Evolutionary conservation across 1,284 basidiomycete genomes (phyloP).

Genomic region (Mycosarcoma mackinlayi): DNA sequence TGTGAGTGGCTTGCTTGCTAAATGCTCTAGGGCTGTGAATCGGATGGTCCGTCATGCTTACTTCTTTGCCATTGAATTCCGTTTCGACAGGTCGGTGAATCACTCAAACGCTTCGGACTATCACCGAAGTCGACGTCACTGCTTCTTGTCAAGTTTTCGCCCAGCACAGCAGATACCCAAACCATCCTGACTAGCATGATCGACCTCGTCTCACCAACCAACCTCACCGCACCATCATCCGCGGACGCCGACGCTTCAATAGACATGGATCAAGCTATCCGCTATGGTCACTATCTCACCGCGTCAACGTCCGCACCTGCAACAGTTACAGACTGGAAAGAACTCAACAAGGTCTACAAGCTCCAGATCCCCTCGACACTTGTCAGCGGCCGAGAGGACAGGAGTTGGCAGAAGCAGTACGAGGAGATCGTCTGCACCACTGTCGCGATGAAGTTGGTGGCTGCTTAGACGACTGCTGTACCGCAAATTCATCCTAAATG

Average conservation of each 20-base stretch:
- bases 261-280: constrained; percentile 36
- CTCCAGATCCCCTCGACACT: constrained; percentile 28
- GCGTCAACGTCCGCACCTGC: neutral
- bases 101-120: constrained; percentile 47
- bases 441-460: constrained; percentile 52
- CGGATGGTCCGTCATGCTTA: neutral
- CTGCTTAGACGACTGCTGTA: constrained; percentile 9
- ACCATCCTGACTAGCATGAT: constrained; percentile 29
- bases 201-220: constrained; percentile 20
- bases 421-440: constrained; percentile 46
- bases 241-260: neutral
- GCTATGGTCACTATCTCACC: constrained; percentile 6
- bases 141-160: constrained; percentile 42
- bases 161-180: constrained; percentile 8
- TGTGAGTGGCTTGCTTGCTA: too few relatives aligned
- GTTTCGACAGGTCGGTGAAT: constrained; percentile 40
- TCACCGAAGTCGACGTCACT: constrained; percentile 32
- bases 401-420: constrained; percentile 8
- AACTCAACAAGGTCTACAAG: constrained; percentile 55
- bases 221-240: constrained; percentile 15
- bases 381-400: constrained; percentile 1
- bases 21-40: too few relatives aligned
- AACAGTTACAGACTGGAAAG: constrained; percentile 45
- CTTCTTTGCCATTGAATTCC: neutral
- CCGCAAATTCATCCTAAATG: too few relatives aligned